Base-by-base conservation (phyloP, 2,329 filamentous ascomycete genomes). In the Ceratocystis lukuohia region DNA sequence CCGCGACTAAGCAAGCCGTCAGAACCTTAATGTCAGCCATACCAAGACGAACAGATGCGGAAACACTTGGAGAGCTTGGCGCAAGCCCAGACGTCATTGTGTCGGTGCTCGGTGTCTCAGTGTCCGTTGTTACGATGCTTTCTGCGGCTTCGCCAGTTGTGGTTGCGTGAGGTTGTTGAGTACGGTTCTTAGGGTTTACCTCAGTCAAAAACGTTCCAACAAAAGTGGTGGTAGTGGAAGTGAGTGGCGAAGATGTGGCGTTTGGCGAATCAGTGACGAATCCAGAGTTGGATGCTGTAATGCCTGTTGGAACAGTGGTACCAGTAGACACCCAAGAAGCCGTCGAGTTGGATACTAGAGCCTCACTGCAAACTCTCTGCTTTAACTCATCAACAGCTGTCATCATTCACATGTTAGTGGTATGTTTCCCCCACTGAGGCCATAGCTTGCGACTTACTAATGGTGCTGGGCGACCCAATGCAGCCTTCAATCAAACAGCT, bases 401-500 rank as follows among this genome's bases (percentile, higher is more conserved):
- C 7, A 2, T n/a, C 44, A 12, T 41, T 41, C n/a, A 25, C 20
- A 59, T n/a, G 33, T 65, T 12, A 65, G 50, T n/a, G 20, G 1
- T 22, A 53, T 56, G 17, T 22, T 37, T 41, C 12, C 12, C 3
- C 10, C 7, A n/a, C 12, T 50, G 25, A 17, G 22, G 15, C 3
- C 10, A 30, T 25, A n/a, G 1, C 10, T 4, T 20, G 44, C 46
- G 37, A 63, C 65, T 61, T 57, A 68, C 67, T 64, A 15, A 68
- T 44, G 25, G 46, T 33, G 37, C 33, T 53, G 15, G 28, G 37
- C 12, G 59, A 56, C 25, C 66, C 66, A 8, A 63, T 33, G 33
- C 69, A 70, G 28, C 66, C 65, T 62, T 70, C 68, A 53, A 69
- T 67, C 45, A 69, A 45, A 50, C 68, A 70, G n/a, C 45, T 67